Evolutionary conservation across 176 grass and related monocot genomes (phyloP).

Genomic region (Oryza meridionalis): DNA sequence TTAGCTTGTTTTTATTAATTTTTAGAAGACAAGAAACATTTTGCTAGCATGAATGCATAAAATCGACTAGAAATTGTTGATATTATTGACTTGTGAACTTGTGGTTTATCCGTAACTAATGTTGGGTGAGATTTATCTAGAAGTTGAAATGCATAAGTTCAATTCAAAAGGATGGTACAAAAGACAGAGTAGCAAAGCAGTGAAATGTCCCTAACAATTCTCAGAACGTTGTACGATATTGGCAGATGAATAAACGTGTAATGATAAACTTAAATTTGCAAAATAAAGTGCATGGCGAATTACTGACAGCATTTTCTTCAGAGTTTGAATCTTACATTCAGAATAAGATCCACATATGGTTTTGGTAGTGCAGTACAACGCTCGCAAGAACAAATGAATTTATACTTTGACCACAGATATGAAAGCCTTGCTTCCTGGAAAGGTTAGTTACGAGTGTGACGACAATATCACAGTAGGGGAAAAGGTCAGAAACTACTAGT

Average conservation of each 20-base stretch:
- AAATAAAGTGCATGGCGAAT: conserved; percentile 15
- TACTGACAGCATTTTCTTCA: background rate
- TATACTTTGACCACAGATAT: conserved; percentile 86
- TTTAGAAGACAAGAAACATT: background rate
- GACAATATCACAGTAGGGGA: background rate
- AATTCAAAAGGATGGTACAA: background rate
- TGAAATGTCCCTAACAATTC: conserved; percentile 2
- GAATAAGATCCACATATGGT: conserved; percentile 66
- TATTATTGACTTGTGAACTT: conserved; percentile 20
- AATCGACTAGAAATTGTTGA: background rate
- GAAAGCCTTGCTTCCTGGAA: conserved; percentile 62
- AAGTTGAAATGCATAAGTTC: conserved; percentile 7
- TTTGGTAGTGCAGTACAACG: conserved; percentile 65
- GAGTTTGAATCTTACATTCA: conserved; percentile 71
- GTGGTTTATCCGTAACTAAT: conserved; percentile 22
- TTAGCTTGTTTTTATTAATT: background rate
- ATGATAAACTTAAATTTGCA: background rate
- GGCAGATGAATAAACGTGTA: background rate
- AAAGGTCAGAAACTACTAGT: conserved; percentile 31
- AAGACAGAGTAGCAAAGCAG: conserved; percentile 7
- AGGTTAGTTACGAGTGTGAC: conserved; percentile 7
- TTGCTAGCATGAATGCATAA: conserved; percentile 24
- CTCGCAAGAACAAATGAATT: conserved; percentile 74
- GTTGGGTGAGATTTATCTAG: background rate
- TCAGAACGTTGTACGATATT: background rate